Evolutionary conservation across 331 rosid genomes (phyloP).

Genomic region (Quercus phellos): DNA sequence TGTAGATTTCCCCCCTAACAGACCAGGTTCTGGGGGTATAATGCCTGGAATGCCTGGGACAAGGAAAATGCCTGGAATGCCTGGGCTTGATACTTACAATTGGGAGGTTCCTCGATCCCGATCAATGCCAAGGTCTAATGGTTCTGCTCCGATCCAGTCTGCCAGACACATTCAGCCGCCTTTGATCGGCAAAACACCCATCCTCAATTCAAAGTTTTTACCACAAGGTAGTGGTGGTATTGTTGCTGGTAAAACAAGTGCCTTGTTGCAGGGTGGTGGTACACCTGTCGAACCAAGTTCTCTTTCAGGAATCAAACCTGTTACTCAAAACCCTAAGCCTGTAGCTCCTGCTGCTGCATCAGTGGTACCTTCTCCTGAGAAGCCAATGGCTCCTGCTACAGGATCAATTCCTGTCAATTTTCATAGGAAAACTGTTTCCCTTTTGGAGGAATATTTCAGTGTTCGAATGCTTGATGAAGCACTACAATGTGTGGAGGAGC

Average conservation of each 20-base stretch:
- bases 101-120: constrained; percentile 43
- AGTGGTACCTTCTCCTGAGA: background rate
- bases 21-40: no score
- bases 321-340: constrained; percentile 18
- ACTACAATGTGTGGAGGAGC: background rate
- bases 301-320: constrained; percentile 9
- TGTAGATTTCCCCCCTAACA: no score
- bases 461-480: background rate
- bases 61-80: no score
- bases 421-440: constrained; percentile 24
- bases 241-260: constrained; percentile 9
- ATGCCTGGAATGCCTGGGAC: no score
- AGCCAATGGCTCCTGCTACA: constrained; percentile 1
- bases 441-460: background rate
- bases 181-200: constrained; percentile 25
- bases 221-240: constrained; percentile 44
- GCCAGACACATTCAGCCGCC: constrained; percentile 32
- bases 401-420: constrained; percentile 23
- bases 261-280: background rate
- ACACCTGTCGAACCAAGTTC: constrained; percentile 21
- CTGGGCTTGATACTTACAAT: constrained; percentile 5
- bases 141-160: constrained; percentile 6
- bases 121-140: constrained; percentile 34
- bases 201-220: constrained; percentile 26
- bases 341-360: no score